phyloP scores from a whole-genome alignment of 2,329 filamentous ascomycete genomes.

The Incumbomyces lentus region DNA sequence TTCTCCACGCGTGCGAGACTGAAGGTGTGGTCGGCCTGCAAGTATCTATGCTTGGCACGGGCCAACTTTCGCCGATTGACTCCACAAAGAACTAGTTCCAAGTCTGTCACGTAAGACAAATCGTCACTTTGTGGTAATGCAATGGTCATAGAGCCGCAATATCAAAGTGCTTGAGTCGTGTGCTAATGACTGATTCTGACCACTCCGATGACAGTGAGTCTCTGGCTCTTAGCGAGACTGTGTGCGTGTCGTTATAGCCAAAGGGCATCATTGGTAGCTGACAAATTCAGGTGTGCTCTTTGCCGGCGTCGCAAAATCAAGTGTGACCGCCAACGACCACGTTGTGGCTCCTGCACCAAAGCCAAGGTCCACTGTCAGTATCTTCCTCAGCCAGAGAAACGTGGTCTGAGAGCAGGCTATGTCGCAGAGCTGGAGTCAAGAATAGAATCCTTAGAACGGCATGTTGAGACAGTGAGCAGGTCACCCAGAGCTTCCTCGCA shows the following conservation, averaged over 20 bases:
- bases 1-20: too few relatives aligned
- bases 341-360: constrained; percentile 22
- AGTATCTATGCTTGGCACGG: too few relatives aligned
- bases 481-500: neutral
- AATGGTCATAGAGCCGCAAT: too few relatives aligned
- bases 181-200: too few relatives aligned
- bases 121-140: too few relatives aligned
- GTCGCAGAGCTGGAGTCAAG: constrained; percentile 29
- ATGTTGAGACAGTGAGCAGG: neutral
- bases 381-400: constrained; percentile 20
- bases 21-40: too few relatives aligned
- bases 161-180: too few relatives aligned
- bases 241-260: neutral
- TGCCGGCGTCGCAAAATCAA: constrained; percentile 24
- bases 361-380: constrained; percentile 20
- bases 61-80: too few relatives aligned
- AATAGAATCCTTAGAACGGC: constrained; percentile 11
- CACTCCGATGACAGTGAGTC: too few relatives aligned
- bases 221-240: neutral
- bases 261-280: neutral
- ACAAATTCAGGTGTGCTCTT: constrained; percentile 13
- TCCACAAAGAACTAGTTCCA: too few relatives aligned
- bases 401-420: constrained; percentile 28
- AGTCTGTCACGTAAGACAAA: too few relatives aligned
- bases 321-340: constrained; percentile 21